Evolutionary conservation across 257 asterid species (phyloP), one percentile per base, ranked within the genome.

Genomic region (Capsicum rhomboideum): DNA sequence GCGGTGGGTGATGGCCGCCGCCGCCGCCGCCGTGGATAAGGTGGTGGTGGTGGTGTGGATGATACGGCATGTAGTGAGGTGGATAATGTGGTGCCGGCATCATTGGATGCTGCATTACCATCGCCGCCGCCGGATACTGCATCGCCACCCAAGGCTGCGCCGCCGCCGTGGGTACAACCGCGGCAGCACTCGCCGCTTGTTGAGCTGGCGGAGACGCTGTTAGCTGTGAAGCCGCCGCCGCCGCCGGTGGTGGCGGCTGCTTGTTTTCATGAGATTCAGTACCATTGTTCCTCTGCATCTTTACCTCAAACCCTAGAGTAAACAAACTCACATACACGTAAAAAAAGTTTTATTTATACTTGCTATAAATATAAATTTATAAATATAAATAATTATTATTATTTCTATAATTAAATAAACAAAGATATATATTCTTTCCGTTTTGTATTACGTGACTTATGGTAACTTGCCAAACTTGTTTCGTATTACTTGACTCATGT

Each of bases 1-100:
- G 87, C 17, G 44, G 87, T 14, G 84, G 90, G 20, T 82, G 88
- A 83, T 34, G 91, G 55, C 23, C 90, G 61, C 11, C 78, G 50
- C 52, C 53, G 10, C 69, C 12, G 50, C 52, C 53, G 11, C 69
- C 12, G 44, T 50, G 71, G 64, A 31, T 34, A 14, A 75, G 88
- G 78, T 80, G 90, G 69, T 86, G 95, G 80, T 82, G 91, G 7
- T 52, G 58, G 10, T 31, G 46, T 12, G 80, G 86, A 46, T 83
- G 83, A 44, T 44, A 82, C 64, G 84, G 78, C 84, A 82, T 82
- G 14, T 82, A 82, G 13, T 82, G 84, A 1, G 84, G 78, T 8
- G 79, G 34, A 21, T 82, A 82, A 64, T 67, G 84, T 26, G 79
- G 84, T 18, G 84, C 28, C 58, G 83, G 84, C 61, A 82, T 82